Evolutionary conservation across 345 rosid species (phyloP).

Genomic region (Citrus cavaleriei): DNA sequence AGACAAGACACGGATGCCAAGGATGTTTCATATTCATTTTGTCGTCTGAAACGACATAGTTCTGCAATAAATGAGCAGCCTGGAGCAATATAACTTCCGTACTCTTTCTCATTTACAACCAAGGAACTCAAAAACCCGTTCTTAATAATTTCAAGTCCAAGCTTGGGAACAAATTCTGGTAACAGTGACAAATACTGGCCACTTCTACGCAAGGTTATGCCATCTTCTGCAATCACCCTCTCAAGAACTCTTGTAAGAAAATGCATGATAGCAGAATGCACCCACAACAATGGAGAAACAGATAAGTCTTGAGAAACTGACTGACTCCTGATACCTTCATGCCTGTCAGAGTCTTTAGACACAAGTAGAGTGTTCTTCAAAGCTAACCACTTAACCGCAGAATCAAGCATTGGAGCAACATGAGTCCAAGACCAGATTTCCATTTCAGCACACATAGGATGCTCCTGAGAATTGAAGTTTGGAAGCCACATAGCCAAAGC

Average conservation of each 20-base stretch:
- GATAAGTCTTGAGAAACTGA: constrained; percentile 23
- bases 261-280: constrained; percentile 60
- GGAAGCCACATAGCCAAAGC: constrained; percentile 79
- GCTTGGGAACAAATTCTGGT: constrained; percentile 83
- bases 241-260: constrained; percentile 69
- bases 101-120: constrained; percentile 15
- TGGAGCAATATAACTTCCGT: constrained; percentile 28
- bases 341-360: constrained; percentile 37
- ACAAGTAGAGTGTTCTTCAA: constrained; percentile 27
- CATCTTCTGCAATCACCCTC: constrained; percentile 45
- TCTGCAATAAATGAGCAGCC: constrained; percentile 45
- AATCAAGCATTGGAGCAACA: constrained; percentile 71
- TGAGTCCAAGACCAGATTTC: constrained; percentile 82
- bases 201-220: constrained; percentile 19
- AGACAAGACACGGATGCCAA: constrained; percentile 75
- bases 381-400: constrained; percentile 66
- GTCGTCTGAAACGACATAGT: constrained; percentile 56
- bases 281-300: constrained; percentile 55
- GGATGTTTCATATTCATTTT: constrained; percentile 42
- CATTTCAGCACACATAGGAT: constrained; percentile 14
- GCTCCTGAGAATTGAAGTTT: constrained; percentile 41
- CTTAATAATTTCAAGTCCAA: constrained; percentile 71
- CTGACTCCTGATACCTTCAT: constrained; percentile 26
- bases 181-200: constrained; percentile 53
- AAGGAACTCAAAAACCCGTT: constrained; percentile 50